Evolutionary conservation across 1,284 basidiomycete genomes (phyloP).

Genomic region (Pseudozyma thailandica): DNA sequence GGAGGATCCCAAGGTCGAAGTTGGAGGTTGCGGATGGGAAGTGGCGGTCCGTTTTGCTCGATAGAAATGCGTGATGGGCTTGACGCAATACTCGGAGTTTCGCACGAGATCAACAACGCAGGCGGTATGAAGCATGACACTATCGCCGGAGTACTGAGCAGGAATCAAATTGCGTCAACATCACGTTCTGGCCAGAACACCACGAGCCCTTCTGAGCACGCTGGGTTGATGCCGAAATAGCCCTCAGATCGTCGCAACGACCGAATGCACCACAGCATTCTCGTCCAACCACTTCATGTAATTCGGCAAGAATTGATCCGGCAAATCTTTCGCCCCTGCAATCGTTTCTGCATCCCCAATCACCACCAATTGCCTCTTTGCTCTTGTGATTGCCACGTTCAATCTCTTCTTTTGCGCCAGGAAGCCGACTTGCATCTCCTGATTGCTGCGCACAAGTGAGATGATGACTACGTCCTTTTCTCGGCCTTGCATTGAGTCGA

Average conservation of each 20-base stretch:
- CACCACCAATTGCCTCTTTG: slow-evolving; percentile 62
- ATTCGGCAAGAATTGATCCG: slow-evolving; percentile 66
- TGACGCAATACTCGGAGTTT: no score
- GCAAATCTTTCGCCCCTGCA: slow-evolving; percentile 24
- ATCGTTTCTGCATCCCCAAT: slow-evolving; percentile 63
- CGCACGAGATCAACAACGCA: neutral
- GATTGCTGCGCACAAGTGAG: slow-evolving; percentile 59
- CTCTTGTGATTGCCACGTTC: slow-evolving; percentile 66
- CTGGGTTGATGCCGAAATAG: no score
- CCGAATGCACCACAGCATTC: slow-evolving; percentile 78
- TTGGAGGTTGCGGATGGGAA: slow-evolving; percentile 27
- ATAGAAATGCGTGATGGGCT: slow-evolving; percentile 14
- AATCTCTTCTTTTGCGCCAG: slow-evolving; percentile 60
- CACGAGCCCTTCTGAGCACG: no score
- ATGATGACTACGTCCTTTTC: slow-evolving; percentile 66
- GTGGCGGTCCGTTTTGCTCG: slow-evolving; percentile 32
- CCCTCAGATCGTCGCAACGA: slow-evolving; percentile 25
- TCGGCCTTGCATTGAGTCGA: slow-evolving; percentile 65
- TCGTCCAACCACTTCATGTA: slow-evolving; percentile 91
- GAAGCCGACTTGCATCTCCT: slow-evolving; percentile 59
- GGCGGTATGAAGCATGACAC: no score
- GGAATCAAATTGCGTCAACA: neutral
- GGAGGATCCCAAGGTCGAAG: slow-evolving; percentile 23
- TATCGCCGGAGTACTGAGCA: neutral
- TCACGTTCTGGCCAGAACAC: neutral